Conservation (phyloP, 2,329 filamentous ascomycete species). For the Eutypa lata region DNA sequence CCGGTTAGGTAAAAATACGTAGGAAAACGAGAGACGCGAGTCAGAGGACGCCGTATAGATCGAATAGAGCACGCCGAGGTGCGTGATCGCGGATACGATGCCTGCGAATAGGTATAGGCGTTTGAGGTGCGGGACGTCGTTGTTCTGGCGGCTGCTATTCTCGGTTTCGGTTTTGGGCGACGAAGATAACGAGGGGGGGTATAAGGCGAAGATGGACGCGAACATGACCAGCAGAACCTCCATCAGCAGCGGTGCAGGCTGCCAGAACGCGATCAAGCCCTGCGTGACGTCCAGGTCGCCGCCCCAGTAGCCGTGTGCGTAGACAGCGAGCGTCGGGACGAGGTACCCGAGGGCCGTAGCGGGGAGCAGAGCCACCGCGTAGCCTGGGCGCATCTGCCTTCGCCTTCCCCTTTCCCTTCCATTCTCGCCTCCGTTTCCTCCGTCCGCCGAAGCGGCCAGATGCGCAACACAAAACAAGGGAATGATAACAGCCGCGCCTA, state of each 20-base stretch:
- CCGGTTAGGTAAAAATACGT: conserved; percentile 22
- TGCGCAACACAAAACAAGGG: conserved; percentile 22
- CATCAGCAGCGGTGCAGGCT: conserved; percentile 20
- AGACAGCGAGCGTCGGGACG: conserved; percentile 22
- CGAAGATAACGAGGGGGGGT: conserved; percentile 2
- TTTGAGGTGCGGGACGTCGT: conserved; percentile 25
- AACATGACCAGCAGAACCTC: conserved; percentile 14
- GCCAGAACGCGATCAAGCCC: conserved; percentile 24
- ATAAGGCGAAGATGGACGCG: neutral
- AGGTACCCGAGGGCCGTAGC: conserved; percentile 21
- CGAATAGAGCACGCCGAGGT: conserved; percentile 19
- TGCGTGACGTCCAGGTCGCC: conserved; percentile 13
- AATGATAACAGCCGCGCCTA: conserved; percentile 21
- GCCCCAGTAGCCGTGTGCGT: conserved; percentile 8
- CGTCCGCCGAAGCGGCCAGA: conserved; percentile 9
- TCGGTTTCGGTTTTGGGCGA: neutral
- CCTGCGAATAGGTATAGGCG: conserved; percentile 17
- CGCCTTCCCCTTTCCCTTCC: neutral
- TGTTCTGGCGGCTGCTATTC: neutral
- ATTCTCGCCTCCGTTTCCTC: conserved; percentile 10
- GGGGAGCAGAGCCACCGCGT: conserved; percentile 20
- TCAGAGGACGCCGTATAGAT: conserved; percentile 17
- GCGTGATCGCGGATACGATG: conserved; percentile 15
- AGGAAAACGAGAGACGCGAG: conserved; percentile 18
- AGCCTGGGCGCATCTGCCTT: conserved; percentile 12